Evolutionary conservation across 2,329 filamentous ascomycete genomes (phyloP).

Genomic region (Chaetoscypha palmicola): DNA sequence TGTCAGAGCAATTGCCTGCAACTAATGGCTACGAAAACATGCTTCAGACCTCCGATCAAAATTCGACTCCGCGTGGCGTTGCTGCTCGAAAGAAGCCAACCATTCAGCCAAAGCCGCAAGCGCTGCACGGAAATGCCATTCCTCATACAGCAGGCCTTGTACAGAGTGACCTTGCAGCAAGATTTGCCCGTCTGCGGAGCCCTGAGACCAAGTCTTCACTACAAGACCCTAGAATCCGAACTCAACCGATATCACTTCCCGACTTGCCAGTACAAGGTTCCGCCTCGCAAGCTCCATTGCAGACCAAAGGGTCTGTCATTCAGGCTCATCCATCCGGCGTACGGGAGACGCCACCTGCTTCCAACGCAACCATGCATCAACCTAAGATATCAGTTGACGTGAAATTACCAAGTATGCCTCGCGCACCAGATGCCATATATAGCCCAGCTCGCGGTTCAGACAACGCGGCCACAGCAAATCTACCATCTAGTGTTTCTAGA

Average conservation of each 20-base stretch:
- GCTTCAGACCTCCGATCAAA: neutral
- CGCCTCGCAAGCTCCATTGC: constrained; percentile 2
- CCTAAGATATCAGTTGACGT: constrained; percentile 21
- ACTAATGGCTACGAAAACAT: constrained; percentile 3
- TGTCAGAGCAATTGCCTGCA: constrained; percentile 6
- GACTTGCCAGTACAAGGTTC: constrained; percentile 22
- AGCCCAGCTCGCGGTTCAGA: constrained; percentile 29
- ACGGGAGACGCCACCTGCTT: constrained; percentile 27
- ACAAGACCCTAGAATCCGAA: constrained; percentile 48
- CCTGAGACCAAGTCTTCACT: constrained; percentile 32
- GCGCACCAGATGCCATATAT: constrained; percentile 32
- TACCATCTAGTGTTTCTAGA: constrained; percentile 24
- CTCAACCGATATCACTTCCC: constrained; percentile 38
- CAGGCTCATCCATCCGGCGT: constrained; percentile 21
- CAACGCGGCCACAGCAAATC: constrained; percentile 17
- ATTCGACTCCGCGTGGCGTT: constrained; percentile 34
- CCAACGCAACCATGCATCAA: constrained; percentile 15
- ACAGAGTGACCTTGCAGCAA: constrained; percentile 44
- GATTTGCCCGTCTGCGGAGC: constrained; percentile 50
- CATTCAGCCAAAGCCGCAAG: constrained; percentile 61
- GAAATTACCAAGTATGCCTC: constrained; percentile 27
- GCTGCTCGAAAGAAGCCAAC: constrained; percentile 28
- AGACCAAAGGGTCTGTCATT: constrained; percentile 4
- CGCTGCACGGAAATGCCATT: constrained; percentile 55
- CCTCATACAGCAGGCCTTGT: constrained; percentile 32